Evolutionary conservation across 148 eudicot genomes (phyloP), one percentile per base, ranked within the genome.

Genomic region (Amaranthus palmeri): DNA sequence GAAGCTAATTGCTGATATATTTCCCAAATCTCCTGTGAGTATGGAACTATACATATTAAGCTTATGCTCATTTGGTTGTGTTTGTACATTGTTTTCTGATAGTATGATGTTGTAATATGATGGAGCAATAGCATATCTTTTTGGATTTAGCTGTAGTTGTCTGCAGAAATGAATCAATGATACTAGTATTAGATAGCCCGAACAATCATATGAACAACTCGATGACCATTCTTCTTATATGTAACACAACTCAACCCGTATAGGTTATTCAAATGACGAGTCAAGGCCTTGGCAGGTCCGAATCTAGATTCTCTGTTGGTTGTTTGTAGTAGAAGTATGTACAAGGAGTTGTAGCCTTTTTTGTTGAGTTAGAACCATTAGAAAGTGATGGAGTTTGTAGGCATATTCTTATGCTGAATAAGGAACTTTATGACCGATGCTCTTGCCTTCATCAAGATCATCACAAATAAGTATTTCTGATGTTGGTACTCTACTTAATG

Each of bases 1-100:
- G 74, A 95, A 95, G 78, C 75, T 95, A 84, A 88, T 95, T 51
- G 81, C 92, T 78, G 97, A 90, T 18, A 87, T 95, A 50, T 95
- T 95, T 75, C 99, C 99, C 10, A 95, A 90, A 79, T 91, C 93
- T 10, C 83, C 82, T 79, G 97, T 91, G 61, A 91, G 96, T 88
- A 59, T 75, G 45, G 13, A 61, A 40, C 2, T 56, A 74, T 18
- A 44, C 48, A 40, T 10, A 15, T 36, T 4, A n/a, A 10, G 7
- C 18, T 15, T 58, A 6, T 15, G n/a, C 25, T 25, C 36, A 25
- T 25, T 12, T 9, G 7, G 11, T 7, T 25, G 10, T 58, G 46
- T 13, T 61, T 49, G 36, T 25, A 25, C 36, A 25, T 25, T 25
- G 36, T 25, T 25, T 25, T 25, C 36, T 25, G 36, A 25, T 25